Percentiles rank a stretch among this genome's conserved stretches.
These are phyloP conservation scores for Fagopyrum homotropicum DNA, from an alignment of 148 eudicot genomes.

Conservation along the genomic window DNA sequence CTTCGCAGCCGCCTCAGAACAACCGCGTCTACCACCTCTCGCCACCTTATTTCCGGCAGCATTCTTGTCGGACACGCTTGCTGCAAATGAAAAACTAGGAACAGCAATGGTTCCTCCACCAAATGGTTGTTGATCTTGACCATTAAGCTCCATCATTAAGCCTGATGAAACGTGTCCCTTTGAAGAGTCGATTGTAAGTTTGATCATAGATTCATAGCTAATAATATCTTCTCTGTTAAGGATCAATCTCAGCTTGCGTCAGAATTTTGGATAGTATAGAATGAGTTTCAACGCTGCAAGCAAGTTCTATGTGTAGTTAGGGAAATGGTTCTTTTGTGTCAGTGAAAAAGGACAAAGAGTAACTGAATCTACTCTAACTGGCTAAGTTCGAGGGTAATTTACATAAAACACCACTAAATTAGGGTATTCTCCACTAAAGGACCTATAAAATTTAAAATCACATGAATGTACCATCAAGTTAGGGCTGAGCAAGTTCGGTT, in stretches of 20 bases:
- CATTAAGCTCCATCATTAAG: not conserved
- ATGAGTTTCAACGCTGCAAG: not conserved
- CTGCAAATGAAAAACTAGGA: not conserved
- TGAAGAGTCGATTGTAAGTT: not conserved
- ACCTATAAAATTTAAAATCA: no score
- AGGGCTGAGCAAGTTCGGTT: no score
- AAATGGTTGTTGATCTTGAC: not conserved
- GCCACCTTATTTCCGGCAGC: not conserved
- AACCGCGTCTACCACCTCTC: not conserved
- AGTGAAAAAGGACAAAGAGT: slow-evolving; percentile 5
- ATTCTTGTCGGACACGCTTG: not conserved
- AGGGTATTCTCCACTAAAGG: no score
- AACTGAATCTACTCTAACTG: not conserved
- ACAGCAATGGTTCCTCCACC: not conserved
- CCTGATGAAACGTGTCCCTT: not conserved
- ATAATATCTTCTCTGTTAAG: no score
- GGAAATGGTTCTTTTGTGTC: slow-evolving; percentile 1
- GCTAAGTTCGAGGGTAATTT: not conserved
- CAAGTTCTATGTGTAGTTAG: not conserved
- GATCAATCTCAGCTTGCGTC: no score
- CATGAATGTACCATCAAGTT: no score
- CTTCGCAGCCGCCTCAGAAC: not conserved
- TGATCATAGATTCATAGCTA: not conserved
- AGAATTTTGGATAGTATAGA: not conserved
- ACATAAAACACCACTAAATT: no score